Evolutionary conservation across 352 stramenopile genomes (phyloP), one percentile per base, ranked within the genome.

Genomic region (Pythium guiyangense): DNA sequence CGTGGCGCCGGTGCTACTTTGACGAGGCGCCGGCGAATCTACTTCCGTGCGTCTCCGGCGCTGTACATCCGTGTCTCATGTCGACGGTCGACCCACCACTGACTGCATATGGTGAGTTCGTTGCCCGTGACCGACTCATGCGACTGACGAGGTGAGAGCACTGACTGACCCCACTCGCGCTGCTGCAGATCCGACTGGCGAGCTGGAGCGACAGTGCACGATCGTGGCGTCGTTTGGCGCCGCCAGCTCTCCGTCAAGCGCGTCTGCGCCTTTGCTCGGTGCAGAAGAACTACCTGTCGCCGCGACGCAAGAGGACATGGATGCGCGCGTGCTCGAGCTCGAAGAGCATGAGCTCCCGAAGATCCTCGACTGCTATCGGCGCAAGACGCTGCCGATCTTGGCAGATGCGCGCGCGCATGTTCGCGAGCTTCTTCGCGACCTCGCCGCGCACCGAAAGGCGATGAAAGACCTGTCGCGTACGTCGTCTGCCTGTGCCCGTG

Each of bases 361-460:
- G 20, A 75, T 91, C 48, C 64, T 63, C 51, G 52, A 59, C 2
- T 87, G 79, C 40, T 84, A 86, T 44, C 49, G 67, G 26, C 60
- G 67, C 14, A 91, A 91, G 64, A 70, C 67, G 0, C 49, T 67
- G 22, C 63, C 69, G 4, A 77, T 89, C 45, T 40, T 89, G 45
- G 39, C 61, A 26, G 71, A 91, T 51, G 63, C 69, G 4, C 73
- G 61, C 52, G 25, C 29, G 49, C 80, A 71, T 59, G 57, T 62
- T 4, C 20, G 22, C 25, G 52, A 51, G 3, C 73, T 80, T 57
- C 64, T 79, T 17, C 51, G 54, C 25, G 66, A 66, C 0, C 60
- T 57, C 18, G 51, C 69, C 4, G 40, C 43, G 37, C 54, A 67
- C 54, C 43, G 40, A 29, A 31, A 35, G 31, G 55, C 52, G 26